These are phyloP conservation scores for Naegleria lovaniensis DNA, from an alignment of 208 protist species.

Conservation along the genomic window DNA sequence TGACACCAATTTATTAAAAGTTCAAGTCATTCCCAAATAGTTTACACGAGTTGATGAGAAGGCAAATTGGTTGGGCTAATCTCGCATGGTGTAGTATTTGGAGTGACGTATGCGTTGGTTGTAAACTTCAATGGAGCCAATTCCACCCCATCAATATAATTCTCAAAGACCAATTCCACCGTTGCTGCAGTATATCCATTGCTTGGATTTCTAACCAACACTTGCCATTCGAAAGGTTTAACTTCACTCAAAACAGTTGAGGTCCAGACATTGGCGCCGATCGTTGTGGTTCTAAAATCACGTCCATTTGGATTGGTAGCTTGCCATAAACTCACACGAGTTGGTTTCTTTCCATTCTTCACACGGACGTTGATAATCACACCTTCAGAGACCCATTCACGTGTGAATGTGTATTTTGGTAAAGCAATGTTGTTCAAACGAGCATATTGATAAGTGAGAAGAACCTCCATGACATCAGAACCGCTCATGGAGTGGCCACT, in stretches of 20 bases:
- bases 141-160: not conserved
- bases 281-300: not conserved
- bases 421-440: not conserved
- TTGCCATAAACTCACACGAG: not conserved
- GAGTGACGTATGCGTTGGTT: not conserved
- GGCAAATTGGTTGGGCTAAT: not conserved
- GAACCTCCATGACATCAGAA: not conserved
- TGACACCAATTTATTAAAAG: no score
- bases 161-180: not conserved
- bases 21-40: no score
- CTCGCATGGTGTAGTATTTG: not conserved
- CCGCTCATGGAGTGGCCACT: not conserved
- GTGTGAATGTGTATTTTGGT: not conserved
- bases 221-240: not conserved
- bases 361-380: not conserved
- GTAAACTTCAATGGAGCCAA: not conserved
- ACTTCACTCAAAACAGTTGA: not conserved
- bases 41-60: no score
- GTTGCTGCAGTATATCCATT: not conserved
- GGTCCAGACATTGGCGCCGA: not conserved
- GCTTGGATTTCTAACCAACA: not conserved
- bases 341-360: not conserved
- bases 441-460: not conserved
- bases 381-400: no score
- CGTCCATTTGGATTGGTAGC: not conserved